Percentiles rank a stretch among this genome's conserved stretches.
Evolutionary conservation across 257 asterid species (phyloP).

Genomic region (Jaltomata sinuosa): DNA sequence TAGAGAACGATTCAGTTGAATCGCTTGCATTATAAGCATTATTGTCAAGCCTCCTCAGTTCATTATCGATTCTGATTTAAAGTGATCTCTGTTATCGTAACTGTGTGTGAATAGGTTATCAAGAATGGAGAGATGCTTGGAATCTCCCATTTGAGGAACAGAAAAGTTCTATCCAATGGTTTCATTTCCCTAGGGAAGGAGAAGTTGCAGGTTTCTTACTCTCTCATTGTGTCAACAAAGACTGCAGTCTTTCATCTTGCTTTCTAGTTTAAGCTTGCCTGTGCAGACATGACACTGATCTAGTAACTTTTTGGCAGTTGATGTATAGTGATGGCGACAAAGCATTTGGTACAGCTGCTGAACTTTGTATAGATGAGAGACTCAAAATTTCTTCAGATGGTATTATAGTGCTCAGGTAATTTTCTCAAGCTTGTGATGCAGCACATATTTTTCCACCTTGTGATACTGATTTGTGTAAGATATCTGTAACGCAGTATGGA

Average conservation of each 20-base stretch:
- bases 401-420: constrained; percentile 80
- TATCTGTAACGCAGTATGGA: constrained; percentile 66
- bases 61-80: neutral
- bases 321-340: constrained; percentile 99
- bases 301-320: constrained; percentile 33
- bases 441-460: constrained; percentile 11
- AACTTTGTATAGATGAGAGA: constrained; percentile 90
- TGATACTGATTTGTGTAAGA: neutral
- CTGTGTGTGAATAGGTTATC: constrained; percentile 53
- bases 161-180: constrained; percentile 92
- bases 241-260: neutral
- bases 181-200: constrained; percentile 81
- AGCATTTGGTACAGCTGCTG: constrained; percentile 94
- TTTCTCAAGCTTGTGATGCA: neutral
- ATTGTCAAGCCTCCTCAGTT: neutral
- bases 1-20: neutral
- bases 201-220: constrained; percentile 63
- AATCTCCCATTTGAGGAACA: constrained; percentile 87
- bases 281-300: neutral
- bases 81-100: neutral
- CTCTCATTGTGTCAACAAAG: constrained; percentile 3
- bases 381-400: constrained; percentile 89
- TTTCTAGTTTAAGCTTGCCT: neutral
- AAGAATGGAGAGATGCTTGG: constrained; percentile 99
- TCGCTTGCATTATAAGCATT: neutral